Base-by-base conservation (phyloP, 768 basidiomycete species). In the Coprinopsis marcescibilis region DNA sequence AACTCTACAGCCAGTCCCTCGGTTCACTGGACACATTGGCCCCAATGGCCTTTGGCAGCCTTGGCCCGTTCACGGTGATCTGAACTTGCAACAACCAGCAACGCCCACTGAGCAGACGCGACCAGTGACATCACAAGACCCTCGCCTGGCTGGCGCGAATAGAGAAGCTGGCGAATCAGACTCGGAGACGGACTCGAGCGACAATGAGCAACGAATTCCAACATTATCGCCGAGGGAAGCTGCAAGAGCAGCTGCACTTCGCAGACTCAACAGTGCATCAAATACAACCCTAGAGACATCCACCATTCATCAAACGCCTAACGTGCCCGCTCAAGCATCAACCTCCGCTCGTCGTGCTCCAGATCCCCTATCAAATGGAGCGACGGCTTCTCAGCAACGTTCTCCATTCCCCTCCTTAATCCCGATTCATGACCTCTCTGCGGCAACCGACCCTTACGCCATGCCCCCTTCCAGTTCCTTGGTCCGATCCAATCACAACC, bases 31-130 rank as follows among this genome's bases (percentile, higher is more conserved):
- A 11, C 85, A 86, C 53, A 68, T 71, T 30, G 83, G 81, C 7
- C 83, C 82, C 7, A 75, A 73, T 27, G 78, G 76, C 15, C 71
- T 64, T n/a, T 85, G 82, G 80, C 79, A 79, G 46, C 74, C 72
- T 19, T 86, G 83, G 83, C 75, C 73, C 11, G 38, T 23, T 12
- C 21, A 5, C 11, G 17, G 38, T 12, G 4, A 24, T 8, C 29
- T 32, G 11, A 20, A 10, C n/a, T n/a, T 23, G 20, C 38, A 40
- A 40, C 38, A 8, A 24, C 21, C 20, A 20, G 10, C 21, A 42
- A 17, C 15, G 13, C 6, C 30, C 44, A 30, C 53, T 41, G 29
- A 54, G 48, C 33, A 45, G 55, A 30, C 50, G 58, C 25, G 44
- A 19, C 12, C 45, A 11, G 24, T 37, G 2, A 4, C 39, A 42